A percentile compares a stretch with the other conserved stretches of the same genome.
Conservation (phyloP, 306 rosid species). For the Calophaca sinica region DNA sequence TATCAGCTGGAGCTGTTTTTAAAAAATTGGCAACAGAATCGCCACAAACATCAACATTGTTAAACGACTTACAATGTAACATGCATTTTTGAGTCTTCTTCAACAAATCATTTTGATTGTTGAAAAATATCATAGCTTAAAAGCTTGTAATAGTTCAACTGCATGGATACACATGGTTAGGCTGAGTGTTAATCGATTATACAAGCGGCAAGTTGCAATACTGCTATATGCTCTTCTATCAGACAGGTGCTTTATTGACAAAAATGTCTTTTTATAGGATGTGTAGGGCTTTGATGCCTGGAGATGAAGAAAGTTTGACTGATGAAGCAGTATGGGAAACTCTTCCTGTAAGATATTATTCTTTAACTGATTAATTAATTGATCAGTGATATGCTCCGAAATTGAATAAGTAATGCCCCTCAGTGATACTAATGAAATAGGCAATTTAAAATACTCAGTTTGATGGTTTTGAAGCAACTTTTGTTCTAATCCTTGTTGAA, state of each 20-base stretch:
- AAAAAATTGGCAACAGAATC: conserved; percentile 21
- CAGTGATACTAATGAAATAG: not conserved
- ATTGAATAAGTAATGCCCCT: conserved; percentile 2
- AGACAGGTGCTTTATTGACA: conserved; percentile 34
- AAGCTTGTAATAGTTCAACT: conserved; percentile 16
- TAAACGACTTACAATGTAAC: not conserved
- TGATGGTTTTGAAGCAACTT: too few species aligned
- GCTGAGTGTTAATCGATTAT: conserved; percentile 3
- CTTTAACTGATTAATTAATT: conserved; percentile 44
- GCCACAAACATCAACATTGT: not conserved
- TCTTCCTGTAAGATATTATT: conserved; percentile 82
- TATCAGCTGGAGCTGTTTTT: conserved; percentile 29
- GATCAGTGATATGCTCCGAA: conserved; percentile 24
- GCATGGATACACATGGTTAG: conserved; percentile 13
- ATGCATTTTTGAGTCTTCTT: too few species aligned
- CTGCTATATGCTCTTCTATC: conserved; percentile 25
- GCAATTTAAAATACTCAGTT: not conserved
- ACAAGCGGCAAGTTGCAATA: not conserved
- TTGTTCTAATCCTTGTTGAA: too few species aligned
- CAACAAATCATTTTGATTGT: too few species aligned
- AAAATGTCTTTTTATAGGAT: conserved; percentile 62
- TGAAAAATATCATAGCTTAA: not conserved
- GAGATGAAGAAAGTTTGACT: conserved; percentile 81
- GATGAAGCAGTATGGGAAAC: conserved; percentile 98
- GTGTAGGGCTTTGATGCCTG: conserved; percentile 95